Evolutionary conservation across 768 basidiomycete species (phyloP), one percentile per base, ranked within the genome.

Genomic region (Leccinum disarticulatum): DNA sequence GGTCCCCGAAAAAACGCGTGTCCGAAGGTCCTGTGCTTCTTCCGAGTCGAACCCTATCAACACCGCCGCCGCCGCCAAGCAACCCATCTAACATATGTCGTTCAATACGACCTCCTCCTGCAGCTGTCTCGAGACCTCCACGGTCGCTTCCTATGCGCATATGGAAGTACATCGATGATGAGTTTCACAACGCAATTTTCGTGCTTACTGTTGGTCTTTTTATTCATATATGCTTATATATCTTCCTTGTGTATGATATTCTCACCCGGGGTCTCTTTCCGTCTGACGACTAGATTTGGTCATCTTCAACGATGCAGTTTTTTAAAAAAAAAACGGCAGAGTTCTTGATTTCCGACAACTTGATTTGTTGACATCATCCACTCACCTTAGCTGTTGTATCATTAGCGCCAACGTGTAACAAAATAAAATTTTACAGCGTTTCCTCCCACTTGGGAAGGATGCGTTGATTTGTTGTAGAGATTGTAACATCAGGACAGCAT

Each of bases 181-280:
- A 73, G 43, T 48, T 74, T 53, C 64, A 64, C 50, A 72, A 74
- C 17, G 73, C 70, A 6, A 25, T 74, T 17, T 58, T 62, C 7
- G 58, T 73, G 27, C 41, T 74, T 38, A 48, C 54, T 14, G 52
- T 73, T 11, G 72, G 72, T n/a, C 48, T 70, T 8, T 52, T 65
- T n/a, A 68, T 73, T 58, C 62, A 74, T 36, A 35, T 58, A 13
- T 73, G 72, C 22, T 64, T 73, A 61, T 68, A 63, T 58, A 15
- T 68, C 9, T 71, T 61, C 19, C 65, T 73, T 19, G 38, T 74
- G 27, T 73, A 73, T 60, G 68, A 71, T 64, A 54, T 73, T 47
- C 66, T 73, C 8, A 64, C 62, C 10, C 68, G 70, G 27, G 70
- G 70, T 35, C 43, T 71, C 28, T 28, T 58, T 22, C 70, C 70